Evolutionary conservation across 805 yeast genomes (phyloP), one percentile per base, ranked within the genome.

Genomic region (Metschnikowia cerradonensis): DNA sequence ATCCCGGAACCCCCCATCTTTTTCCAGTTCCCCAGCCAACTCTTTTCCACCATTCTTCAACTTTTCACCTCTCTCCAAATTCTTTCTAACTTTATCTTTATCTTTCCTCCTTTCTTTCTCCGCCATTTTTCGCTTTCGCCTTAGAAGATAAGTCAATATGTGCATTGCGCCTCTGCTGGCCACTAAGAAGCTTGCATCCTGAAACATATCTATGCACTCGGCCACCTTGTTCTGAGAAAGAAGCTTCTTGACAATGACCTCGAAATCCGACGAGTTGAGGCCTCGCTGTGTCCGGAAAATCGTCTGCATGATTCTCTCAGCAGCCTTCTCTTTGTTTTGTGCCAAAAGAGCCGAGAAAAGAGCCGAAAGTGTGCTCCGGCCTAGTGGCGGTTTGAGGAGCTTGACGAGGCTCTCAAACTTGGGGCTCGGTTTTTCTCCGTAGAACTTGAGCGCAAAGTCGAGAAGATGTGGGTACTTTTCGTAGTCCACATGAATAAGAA

Each of bases 291-390:
- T 59, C 11, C 62, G 59, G 48, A 67, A 57, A 8, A 73, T 68
- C 7, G 65, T 55, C 50, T 60, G 63, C 17, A 68, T 56, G 26
- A 71, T 55, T 47, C 57, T 61, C 38, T 67, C 67, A 0, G 73
- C 64, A 4, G 65, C 70, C 2, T 48, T 53, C 33, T 63, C 67
- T 41, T 64, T 62, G 40, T 63, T 60, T 47, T 62, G 67, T 13
- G 37, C 26, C 35, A 68, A 49, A 43, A 71, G 71, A 6, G 66
- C 57, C 17, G 59, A 54, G 43, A 72, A 66, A 31, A 73, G 56
- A 53, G 64, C 65, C 4, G 73, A 63, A 6, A 72, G 53, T 2
- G 73, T 63, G 58, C 63, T 64, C 22, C 75, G 54, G 30, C 59
- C 54, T n/a, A 72, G 52, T 6, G 73, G 75, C 4, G 70, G 61